A percentile compares a stretch with the other conserved stretches of the same genome.
These are phyloP conservation scores for Populus hybrid DNA, from an alignment of 441 rosid species.

Conservation along the genomic window DNA sequence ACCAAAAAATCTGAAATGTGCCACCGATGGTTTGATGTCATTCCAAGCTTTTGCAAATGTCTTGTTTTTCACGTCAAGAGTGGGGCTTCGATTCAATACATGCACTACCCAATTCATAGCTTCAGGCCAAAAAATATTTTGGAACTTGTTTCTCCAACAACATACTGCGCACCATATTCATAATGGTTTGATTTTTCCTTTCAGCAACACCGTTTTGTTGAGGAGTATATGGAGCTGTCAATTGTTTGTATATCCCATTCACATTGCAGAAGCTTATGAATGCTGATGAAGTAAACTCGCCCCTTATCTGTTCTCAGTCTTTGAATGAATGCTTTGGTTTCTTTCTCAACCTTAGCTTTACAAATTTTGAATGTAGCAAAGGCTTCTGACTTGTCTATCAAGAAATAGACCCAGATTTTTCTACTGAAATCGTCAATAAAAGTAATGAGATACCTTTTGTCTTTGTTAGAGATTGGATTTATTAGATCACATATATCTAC, in stretches of 20 bases:
- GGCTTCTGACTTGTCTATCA: neutral
- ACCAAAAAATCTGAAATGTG: too few relatives aligned
- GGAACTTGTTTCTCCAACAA: too few relatives aligned
- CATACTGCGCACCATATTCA: neutral
- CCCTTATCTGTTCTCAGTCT: too few relatives aligned
- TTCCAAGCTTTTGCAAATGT: too few relatives aligned
- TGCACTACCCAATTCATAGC: too few relatives aligned
- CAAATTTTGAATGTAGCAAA: neutral
- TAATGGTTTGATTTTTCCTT: neutral
- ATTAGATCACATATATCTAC: neutral
- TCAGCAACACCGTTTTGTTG: neutral
- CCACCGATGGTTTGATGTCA: too few relatives aligned
- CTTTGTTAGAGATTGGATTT: neutral
- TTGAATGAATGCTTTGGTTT: neutral
- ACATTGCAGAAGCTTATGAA: too few relatives aligned
- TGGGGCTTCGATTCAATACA: too few relatives aligned
- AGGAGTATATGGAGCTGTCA: neutral
- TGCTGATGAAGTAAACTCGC: too few relatives aligned
- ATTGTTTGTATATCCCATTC: neutral
- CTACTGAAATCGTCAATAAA: neutral
- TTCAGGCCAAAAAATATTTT: too few relatives aligned
- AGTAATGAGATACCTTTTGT: neutral
- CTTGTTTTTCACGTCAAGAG: too few relatives aligned
- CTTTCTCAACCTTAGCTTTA: neutral
- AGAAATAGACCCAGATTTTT: neutral